Evolutionary conservation across 2,329 filamentous ascomycete species (phyloP).

Genomic region (Fusarium longipes): DNA sequence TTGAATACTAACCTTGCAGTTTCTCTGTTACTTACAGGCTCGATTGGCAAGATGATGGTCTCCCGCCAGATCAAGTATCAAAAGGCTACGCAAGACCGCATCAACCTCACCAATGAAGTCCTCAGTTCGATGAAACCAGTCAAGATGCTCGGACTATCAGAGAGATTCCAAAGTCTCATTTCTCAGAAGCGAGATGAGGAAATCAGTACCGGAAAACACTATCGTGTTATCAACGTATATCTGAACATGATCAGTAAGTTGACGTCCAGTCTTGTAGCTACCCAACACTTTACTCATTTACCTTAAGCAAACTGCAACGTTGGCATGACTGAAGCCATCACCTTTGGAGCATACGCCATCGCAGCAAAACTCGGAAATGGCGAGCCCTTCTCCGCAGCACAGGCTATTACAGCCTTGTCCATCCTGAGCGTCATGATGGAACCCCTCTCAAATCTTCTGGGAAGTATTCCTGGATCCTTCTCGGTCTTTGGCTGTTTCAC

Average conservation of each 20-base stretch:
- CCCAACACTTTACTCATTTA: not conserved
- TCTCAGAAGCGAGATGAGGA: constrained; percentile 44
- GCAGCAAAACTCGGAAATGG: constrained; percentile 42
- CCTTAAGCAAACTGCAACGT: constrained; percentile 43
- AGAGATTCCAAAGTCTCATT: constrained; percentile 43
- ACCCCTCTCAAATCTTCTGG: constrained; percentile 43
- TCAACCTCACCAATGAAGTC: constrained; percentile 50
- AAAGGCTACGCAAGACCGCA: constrained; percentile 49
- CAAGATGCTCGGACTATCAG: constrained; percentile 51
- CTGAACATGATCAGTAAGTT: constrained; percentile 46
- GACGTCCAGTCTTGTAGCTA: not conserved
- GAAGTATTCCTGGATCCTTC: constrained; percentile 44
- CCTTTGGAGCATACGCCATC: constrained; percentile 49
- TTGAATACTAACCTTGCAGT: constrained; percentile 22
- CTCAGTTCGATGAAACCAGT: constrained; percentile 49
- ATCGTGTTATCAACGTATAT: constrained; percentile 43
- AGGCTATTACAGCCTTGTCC: constrained; percentile 49
- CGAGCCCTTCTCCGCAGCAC: constrained; percentile 45
- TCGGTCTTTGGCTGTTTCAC: constrained; percentile 48
- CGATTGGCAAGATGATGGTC: constrained; percentile 45
- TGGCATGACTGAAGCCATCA: constrained; percentile 46
- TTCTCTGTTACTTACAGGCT: constrained; percentile 37
- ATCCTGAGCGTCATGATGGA: constrained; percentile 48
- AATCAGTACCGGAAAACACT: constrained; percentile 43
- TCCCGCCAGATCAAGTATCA: constrained; percentile 48